Percentiles rank a stretch among this genome's conserved stretches.
phyloP scores from a whole-genome alignment of 2,329 filamentous ascomycete genomes.

The Phyllosticta paracitricarpa region DNA sequence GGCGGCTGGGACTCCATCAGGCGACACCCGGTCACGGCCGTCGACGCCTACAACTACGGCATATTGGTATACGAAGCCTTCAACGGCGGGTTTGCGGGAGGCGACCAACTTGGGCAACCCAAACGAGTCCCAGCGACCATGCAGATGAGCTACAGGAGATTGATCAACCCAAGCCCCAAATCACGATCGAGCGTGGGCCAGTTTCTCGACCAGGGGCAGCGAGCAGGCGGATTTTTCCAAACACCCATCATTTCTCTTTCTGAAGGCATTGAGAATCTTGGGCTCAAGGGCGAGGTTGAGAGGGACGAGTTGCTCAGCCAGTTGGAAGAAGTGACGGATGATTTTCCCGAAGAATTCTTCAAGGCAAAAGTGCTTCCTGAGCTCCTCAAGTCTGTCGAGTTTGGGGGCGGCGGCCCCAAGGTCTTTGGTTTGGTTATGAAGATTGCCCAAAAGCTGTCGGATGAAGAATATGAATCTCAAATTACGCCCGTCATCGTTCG shows the following conservation, averaged over 20 bases:
- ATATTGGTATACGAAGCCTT: slow-evolving; percentile 82
- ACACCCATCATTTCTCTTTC: slow-evolving; percentile 86
- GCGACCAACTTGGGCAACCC: slow-evolving; percentile 73
- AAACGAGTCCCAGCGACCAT: slow-evolving; percentile 79
- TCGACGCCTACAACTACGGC: slow-evolving; percentile 82
- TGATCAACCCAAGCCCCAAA: slow-evolving; percentile 84
- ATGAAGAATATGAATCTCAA: slow-evolving; percentile 78
- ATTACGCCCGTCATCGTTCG: slow-evolving; percentile 81
- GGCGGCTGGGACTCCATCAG: slow-evolving; percentile 90
- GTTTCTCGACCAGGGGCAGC: slow-evolving; percentile 81
- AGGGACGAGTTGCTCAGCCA: slow-evolving; percentile 58
- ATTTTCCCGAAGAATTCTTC: slow-evolving; percentile 97
- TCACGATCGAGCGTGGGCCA: slow-evolving; percentile 71
- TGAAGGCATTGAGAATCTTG: slow-evolving; percentile 84
- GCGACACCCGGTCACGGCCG: slow-evolving; percentile 65
- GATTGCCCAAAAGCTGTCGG: slow-evolving; percentile 75
- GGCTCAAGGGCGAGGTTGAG: slow-evolving; percentile 76
- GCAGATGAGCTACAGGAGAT: slow-evolving; percentile 82
- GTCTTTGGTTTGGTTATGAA: slow-evolving; percentile 83
- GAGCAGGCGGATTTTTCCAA: slow-evolving; percentile 80
- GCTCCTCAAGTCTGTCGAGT: slow-evolving; percentile 96
- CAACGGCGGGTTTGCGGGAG: slow-evolving; percentile 68
- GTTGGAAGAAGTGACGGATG: slow-evolving; percentile 75
- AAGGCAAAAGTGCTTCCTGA: slow-evolving; percentile 95
- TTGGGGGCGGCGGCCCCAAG: slow-evolving; percentile 88